Percentiles rank a stretch among this genome's conserved stretches.
Evolutionary conservation across 208 protist species (phyloP).

Genomic region (Acanthamoeba castellanii): DNA sequence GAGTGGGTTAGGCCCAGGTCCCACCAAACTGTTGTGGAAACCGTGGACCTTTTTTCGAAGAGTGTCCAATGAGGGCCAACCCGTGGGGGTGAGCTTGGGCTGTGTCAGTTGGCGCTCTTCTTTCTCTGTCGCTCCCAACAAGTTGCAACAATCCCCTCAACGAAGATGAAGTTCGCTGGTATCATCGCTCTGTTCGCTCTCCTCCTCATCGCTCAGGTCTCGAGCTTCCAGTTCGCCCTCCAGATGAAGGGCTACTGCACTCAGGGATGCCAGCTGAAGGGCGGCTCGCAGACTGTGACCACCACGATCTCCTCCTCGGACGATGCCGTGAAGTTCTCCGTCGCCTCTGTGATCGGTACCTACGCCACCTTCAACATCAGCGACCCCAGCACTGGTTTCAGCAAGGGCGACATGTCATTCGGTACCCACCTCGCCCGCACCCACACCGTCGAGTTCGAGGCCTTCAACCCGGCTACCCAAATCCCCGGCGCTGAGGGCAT

Average conservation of each 20-base stretch:
- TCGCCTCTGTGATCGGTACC: background rate
- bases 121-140: background rate
- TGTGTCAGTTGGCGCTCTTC: background rate
- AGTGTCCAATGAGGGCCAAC: no score
- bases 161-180: background rate
- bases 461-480: background rate
- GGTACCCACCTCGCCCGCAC: conserved; percentile 18
- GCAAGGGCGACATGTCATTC: background rate
- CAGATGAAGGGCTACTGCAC: background rate
- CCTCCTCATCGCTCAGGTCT: background rate
- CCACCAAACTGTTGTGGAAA: no score
- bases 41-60: no score
- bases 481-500: background rate
- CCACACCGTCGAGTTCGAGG: conserved; percentile 13
- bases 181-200: background rate
- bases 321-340: conserved; percentile 37
- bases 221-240: conserved; percentile 14
- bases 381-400: background rate
- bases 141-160: background rate
- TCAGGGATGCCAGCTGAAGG: background rate
- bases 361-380: background rate
- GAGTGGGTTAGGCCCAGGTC: no score
- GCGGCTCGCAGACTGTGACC: conserved; percentile 30
- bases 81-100: no score
- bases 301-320: background rate